Evolutionary conservation across 768 basidiomycete genomes (phyloP).

Genomic region (Cubamyces lactineus): DNA sequence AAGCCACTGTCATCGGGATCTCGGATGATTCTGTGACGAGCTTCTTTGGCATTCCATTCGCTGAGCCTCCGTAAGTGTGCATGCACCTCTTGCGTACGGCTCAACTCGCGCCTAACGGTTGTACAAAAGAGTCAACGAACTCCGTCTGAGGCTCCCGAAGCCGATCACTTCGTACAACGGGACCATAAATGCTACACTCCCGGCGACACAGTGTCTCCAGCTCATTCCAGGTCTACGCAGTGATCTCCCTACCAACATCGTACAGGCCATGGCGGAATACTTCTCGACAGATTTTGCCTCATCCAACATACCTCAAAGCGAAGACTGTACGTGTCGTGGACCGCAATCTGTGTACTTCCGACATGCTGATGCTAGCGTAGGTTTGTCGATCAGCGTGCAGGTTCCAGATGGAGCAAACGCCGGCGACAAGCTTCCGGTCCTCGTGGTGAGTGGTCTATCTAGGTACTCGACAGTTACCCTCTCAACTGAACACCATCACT

Average conservation of each 20-base stretch:
- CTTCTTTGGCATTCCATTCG: conserved; percentile 16
- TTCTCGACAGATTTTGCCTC: neutral
- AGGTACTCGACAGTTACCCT: too few relatives aligned
- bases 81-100: neutral
- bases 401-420: conserved; percentile 37
- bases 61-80: conserved; percentile 12
- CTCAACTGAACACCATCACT: too few relatives aligned
- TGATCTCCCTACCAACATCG: conserved; percentile 26
- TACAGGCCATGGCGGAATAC: conserved; percentile 20
- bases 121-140: conserved; percentile 17
- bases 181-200: conserved; percentile 37
- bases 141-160: conserved; percentile 25
- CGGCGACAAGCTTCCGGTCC: conserved; percentile 52
- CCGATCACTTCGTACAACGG: conserved; percentile 34
- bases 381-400: conserved; percentile 56
- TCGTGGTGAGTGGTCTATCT: conserved; percentile 32
- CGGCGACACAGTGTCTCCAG: conserved; percentile 45
- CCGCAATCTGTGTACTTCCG: neutral
- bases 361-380: conserved; percentile 18
- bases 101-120: conserved; percentile 21
- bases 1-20: conserved; percentile 1
- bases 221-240: conserved; percentile 24
- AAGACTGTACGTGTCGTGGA: neutral
- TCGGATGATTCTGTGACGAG: neutral
- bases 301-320: neutral